Evolutionary conservation across 2,329 filamentous ascomycete species (phyloP).

Genomic region (Colletotrichum sp.): DNA sequence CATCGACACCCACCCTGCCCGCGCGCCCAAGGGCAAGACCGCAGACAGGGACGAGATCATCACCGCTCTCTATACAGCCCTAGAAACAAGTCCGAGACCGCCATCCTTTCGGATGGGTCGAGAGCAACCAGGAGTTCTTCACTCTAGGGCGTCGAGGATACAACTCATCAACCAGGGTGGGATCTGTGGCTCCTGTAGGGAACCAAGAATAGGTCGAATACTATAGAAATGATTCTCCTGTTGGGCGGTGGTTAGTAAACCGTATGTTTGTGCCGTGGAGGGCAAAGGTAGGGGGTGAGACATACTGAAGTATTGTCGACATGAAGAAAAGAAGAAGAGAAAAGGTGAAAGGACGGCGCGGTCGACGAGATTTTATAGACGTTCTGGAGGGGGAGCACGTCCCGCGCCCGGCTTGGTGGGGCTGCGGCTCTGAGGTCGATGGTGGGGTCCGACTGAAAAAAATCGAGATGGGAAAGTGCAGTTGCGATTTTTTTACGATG

Average conservation of each 20-base stretch:
- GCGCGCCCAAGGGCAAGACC: constrained; percentile 79
- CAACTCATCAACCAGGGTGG: constrained; percentile 94
- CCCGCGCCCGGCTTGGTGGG: neutral
- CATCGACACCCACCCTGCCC: constrained; percentile 81
- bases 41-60: constrained; percentile 87
- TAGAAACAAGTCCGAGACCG: constrained; percentile 39
- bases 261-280: too few species aligned
- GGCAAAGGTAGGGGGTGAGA: constrained; percentile 34
- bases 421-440: neutral
- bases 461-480: neutral
- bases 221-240: constrained; percentile 97
- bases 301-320: constrained; percentile 68
- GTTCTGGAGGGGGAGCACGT: neutral
- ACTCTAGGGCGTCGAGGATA: constrained; percentile 91
- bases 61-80: constrained; percentile 84
- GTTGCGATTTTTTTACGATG: neutral
- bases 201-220: constrained; percentile 92
- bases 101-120: constrained; percentile 67
- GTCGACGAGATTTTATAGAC: constrained; percentile 44
- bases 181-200: constrained; percentile 91
- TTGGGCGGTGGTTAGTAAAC: constrained; percentile 22
- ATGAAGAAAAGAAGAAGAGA: constrained; percentile 57
- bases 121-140: constrained; percentile 69
- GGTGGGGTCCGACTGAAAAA: neutral
- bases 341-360: constrained; percentile 33